Percentiles rank a stretch among this genome's conserved stretches.
These are phyloP conservation scores for Stephanodiscus minutulus DNA, from an alignment of 108 stramenopile genomes.

Conservation along the genomic window DNA sequence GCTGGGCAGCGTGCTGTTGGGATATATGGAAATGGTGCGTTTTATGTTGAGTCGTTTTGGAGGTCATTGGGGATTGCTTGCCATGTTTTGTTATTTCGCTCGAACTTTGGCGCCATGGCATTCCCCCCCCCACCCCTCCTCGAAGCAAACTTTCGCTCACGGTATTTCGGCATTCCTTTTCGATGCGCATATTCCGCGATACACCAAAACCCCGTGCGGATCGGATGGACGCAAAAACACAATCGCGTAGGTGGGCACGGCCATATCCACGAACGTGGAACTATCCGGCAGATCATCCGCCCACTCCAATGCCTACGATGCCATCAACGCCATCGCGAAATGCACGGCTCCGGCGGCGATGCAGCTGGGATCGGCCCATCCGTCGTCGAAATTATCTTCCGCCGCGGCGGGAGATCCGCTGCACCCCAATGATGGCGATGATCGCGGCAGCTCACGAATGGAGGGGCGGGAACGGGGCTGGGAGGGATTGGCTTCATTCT, in stretches of 20 bases:
- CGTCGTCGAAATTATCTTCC: background rate
- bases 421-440: background rate
- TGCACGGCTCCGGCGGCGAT: conserved; percentile 65
- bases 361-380: conserved; percentile 7
- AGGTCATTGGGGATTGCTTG: background rate
- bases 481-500: conserved; percentile 80
- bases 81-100: background rate
- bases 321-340: conserved; percentile 64
- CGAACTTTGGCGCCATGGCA: background rate
- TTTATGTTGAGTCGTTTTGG: background rate
- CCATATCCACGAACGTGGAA: conserved; percentile 68
- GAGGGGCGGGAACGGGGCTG: conserved; percentile 42
- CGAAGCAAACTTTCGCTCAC: background rate
- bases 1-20: conserved; percentile 64
- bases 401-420: background rate
- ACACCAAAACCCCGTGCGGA: background rate
- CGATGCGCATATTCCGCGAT: background rate
- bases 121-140: background rate
- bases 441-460: background rate
- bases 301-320: conserved; percentile 83
- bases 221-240: no score
- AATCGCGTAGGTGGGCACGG: conserved; percentile 39
- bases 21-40: conserved; percentile 62
- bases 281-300: conserved; percentile 70
- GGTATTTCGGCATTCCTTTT: background rate